Conservation (phyloP, 306 rosid species). For the Coriaria nepalensis region DNA sequence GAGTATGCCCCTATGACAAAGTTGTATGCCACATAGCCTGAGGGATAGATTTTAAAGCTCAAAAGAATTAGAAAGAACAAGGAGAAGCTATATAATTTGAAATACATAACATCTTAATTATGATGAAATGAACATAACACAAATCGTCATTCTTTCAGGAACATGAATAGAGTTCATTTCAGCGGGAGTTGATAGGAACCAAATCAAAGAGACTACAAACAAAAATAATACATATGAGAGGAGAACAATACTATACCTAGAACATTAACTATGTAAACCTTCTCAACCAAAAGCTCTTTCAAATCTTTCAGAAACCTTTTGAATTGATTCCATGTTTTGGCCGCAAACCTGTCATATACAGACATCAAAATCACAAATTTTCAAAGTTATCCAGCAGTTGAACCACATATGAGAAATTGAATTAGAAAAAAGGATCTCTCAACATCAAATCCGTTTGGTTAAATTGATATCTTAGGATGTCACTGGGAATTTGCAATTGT, state of each 20-base stretch:
- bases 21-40: slow-evolving; percentile 73
- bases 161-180: too few relatives aligned
- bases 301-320: slow-evolving; percentile 48
- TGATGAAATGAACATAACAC: too few relatives aligned
- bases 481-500: too few relatives aligned
- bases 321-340: slow-evolving; percentile 32
- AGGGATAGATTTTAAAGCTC: background rate
- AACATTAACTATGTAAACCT: slow-evolving; percentile 64
- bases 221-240: background rate
- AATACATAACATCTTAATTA: too few relatives aligned
- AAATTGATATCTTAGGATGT: too few relatives aligned
- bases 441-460: too few relatives aligned
- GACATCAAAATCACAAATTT: too few relatives aligned
- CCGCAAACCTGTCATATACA: slow-evolving; percentile 3
- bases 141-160: too few relatives aligned
- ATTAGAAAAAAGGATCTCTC: too few relatives aligned
- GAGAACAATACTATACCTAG: slow-evolving; percentile 37
- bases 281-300: slow-evolving; percentile 56
- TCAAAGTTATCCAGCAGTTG: background rate
- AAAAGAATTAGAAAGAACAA: background rate
- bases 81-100: too few relatives aligned
- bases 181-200: too few relatives aligned
- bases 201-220: slow-evolving; percentile 2
- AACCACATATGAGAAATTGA: too few relatives aligned
- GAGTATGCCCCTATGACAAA: slow-evolving; percentile 95